Conservation (phyloP, 2,329 filamentous ascomycete genomes). For the Fusarium sp. region DNA sequence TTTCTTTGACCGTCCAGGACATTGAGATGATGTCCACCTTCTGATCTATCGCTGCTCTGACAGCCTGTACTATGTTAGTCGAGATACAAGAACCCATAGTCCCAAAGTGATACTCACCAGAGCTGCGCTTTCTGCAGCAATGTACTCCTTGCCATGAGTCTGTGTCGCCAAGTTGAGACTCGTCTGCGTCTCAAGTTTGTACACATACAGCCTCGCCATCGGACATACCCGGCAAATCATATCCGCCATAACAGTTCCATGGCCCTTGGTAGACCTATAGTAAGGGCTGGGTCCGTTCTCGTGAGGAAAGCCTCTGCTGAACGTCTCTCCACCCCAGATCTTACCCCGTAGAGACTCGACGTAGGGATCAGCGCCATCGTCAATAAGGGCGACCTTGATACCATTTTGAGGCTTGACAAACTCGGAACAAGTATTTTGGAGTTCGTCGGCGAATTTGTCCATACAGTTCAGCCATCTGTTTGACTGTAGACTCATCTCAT, state of each 20-base stretch:
- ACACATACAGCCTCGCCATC: neutral
- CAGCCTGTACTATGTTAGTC: no score
- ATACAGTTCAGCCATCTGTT: constrained; percentile 7
- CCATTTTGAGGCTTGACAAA: neutral
- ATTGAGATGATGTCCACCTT: constrained; percentile 25
- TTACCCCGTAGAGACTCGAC: neutral
- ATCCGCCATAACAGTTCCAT: neutral
- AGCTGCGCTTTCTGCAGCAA: constrained; percentile 12
- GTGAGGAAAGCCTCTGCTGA: neutral
- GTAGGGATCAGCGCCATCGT: neutral
- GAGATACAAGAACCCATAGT: no score
- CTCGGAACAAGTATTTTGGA: neutral
- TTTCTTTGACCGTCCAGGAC: constrained; percentile 21
- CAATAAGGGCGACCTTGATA: neutral
- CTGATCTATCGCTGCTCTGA: constrained; percentile 16
- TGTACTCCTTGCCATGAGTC: neutral
- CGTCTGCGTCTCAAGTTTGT: constrained; percentile 23
- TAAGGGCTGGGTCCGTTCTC: neutral
- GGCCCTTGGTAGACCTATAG: neutral
- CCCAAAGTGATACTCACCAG: neutral
- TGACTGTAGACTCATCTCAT: neutral
- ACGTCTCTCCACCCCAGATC: neutral
- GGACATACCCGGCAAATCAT: neutral
- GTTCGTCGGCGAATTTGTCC: neutral
- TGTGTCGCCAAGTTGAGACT: neutral